Base-by-base conservation (phyloP, 805 yeast species). In the Candida chilensis region DNA sequence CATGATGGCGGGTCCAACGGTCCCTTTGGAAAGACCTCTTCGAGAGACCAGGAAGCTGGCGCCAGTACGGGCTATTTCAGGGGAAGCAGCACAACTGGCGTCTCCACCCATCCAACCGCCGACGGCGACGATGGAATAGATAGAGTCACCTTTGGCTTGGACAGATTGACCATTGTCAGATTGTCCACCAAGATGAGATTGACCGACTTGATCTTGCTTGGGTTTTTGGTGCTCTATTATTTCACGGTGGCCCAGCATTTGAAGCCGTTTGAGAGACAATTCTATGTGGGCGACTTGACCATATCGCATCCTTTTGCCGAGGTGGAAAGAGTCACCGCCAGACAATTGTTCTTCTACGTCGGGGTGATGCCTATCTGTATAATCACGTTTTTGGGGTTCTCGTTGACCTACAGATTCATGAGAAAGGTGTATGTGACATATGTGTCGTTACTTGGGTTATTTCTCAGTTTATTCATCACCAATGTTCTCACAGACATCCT, bases 241-340 rank as follows among this genome's bases (percentile, higher is more conserved):
- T 6, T 43, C 20, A 15, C 50, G 10, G 43, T 45, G 14, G 42
- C 45, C 36, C n/a, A n/a, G n/a, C 25, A 37, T 28, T 24, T 59
- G 17, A 31, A 46, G 29, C 96, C 96, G 1, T 82, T 81, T 48
- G 74, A 84, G 48, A 67, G 95, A 44, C 85, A 79, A 44, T 90
- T 90, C 48, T 68, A 61, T 30, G 54, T 88, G 32, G 75, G 77
- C 46, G 96, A 90, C 56, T 49, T 76, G 25, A 71, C 90, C 0
- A 72, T 90, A 24, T 74, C 78, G 30, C 94, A 85, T 52, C 96
- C 96, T 1, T 77, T 70, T 50, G 81, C 94, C 0, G 74, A 71
- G 28, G 64, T 58, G 12, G 94, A 90, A 53, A 65, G 83, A 16
- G 94, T 90, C 3, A 61, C 78, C 6, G 72, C 57, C 24, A 38